Base-by-base conservation (phyloP, 2,329 filamentous ascomycete species). In the Fusarium subtropicale region DNA sequence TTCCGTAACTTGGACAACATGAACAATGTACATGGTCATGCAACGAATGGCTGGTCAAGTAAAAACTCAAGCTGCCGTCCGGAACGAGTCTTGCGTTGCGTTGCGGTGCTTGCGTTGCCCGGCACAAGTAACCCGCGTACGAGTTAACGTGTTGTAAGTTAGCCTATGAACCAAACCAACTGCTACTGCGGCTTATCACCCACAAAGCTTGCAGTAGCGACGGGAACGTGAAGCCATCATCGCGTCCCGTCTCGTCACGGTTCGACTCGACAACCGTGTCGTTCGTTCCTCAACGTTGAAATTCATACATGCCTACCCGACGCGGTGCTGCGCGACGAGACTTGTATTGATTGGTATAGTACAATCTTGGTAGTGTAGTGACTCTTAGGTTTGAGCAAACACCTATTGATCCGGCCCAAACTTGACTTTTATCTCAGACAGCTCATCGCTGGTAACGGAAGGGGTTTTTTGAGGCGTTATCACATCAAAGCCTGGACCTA, bases 1-100 rank as follows among this genome's bases (percentile, higher is more conserved):
- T 48, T 61, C 66, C 65, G 69, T 65, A 56, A 60, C 68, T 60
- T 62, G 52, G 68, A 57, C 68, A 72, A 73, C 68, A 24, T 46
- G 42, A 47, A 16, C 36, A 48, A 52, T 41, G 34, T 22, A 72
- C 54, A 52, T 65, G 61, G 61, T 73, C 57, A 68, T 67, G 62
- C 65, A 61, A 41, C 34, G 46, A 58, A 46, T 28, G 39, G 51
- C 59, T 68, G 51, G 28, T 20, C 44, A 46, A 31, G 41, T 44
- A 24, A 42, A 26, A 44, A 12, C 48, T 54, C 62, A 61, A 51
- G 44, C 56, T 64, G 55, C 41, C 15, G 59, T 53, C 64, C 60
- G 66, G 55, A 55, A 42, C 31, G 57, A 45, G 50, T 52, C 48
- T 39, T 52, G 48, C 48, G 33, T 38, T 50, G 47, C 31, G 24